Percentiles rank a stretch among this genome's conserved stretches.
Evolutionary conservation across 192 early-diverging fungal genomes (phyloP).

Genomic region (Obelidium mucronatum): DNA sequence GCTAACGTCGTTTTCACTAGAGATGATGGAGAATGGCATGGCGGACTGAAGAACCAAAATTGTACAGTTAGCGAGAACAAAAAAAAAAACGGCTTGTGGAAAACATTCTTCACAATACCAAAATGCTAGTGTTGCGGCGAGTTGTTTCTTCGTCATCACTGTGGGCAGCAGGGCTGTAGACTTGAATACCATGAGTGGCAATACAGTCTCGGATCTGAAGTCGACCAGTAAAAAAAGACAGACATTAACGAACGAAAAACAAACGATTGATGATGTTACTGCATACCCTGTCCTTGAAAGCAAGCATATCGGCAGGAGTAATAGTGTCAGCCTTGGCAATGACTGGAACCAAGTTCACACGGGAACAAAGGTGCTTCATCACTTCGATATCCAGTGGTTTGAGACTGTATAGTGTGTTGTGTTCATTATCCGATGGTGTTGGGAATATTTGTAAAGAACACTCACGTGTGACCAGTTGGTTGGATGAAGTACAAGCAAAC

Average conservation of each 20-base stretch:
- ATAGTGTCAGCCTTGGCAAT: slow-evolving; percentile 99
- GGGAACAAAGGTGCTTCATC: slow-evolving; percentile 95
- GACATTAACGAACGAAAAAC: not conserved
- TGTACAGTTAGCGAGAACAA: slow-evolving; percentile 12
- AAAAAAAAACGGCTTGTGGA: too few species aligned
- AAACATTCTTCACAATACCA: slow-evolving; percentile 39
- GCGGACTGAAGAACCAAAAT: slow-evolving; percentile 60
- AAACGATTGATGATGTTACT: not conserved
- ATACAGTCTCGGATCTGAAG: slow-evolving; percentile 88
- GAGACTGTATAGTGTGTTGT: slow-evolving; percentile 57
- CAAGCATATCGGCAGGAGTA: slow-evolving; percentile 86
- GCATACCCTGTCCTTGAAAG: slow-evolving; percentile 94
- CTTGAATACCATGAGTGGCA: slow-evolving; percentile 87
- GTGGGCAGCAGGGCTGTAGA: slow-evolving; percentile 89
- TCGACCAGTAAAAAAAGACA: not conserved
- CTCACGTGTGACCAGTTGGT: slow-evolving; percentile 93
- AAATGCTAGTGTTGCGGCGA: slow-evolving; percentile 82
- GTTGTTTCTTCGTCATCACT: slow-evolving; percentile 80
- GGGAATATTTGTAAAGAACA: not conserved
- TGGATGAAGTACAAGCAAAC: slow-evolving; percentile 99
- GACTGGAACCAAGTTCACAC: slow-evolving; percentile 97
- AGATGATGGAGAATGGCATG: slow-evolving; percentile 97
- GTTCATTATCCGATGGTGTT: slow-evolving; percentile 3
- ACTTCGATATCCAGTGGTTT: slow-evolving; percentile 95
- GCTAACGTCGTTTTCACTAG: slow-evolving; percentile 86